phyloP scores from a whole-genome alignment of 768 basidiomycete genomes.

The Kwoniella heveanensis region DNA sequence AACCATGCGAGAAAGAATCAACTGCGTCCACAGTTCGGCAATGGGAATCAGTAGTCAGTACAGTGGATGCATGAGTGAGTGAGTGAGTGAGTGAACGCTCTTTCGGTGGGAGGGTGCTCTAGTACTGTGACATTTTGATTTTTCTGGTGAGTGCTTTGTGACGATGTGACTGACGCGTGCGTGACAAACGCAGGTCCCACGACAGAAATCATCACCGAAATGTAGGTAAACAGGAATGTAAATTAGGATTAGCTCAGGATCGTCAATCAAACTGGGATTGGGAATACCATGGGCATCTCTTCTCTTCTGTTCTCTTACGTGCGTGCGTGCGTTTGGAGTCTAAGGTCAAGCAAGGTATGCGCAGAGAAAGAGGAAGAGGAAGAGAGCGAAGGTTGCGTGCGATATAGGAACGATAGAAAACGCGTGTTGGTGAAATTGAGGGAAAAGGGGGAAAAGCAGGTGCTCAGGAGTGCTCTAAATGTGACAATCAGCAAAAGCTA shows the following conservation, averaged over 20 bases:
- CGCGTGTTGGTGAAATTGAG: not conserved
- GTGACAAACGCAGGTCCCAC: too few relatives aligned
- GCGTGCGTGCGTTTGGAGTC: too few relatives aligned
- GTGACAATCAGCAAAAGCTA: conserved; percentile 16
- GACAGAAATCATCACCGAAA: too few relatives aligned
- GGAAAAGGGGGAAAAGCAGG: not conserved
- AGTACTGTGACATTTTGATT: not conserved
- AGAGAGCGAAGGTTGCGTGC: not conserved
- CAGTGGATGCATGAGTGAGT: not conserved
- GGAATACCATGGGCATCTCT: too few relatives aligned
- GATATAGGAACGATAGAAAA: not conserved
- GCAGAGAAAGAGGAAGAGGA: not conserved
- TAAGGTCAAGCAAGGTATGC: too few relatives aligned
- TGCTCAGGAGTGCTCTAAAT: conserved; percentile 2
- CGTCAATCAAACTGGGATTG: too few relatives aligned
- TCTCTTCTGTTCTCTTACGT: too few relatives aligned
- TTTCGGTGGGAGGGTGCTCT: too few relatives aligned
- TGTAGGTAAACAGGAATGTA: not conserved
- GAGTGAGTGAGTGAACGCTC: not conserved
- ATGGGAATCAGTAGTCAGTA: not conserved
- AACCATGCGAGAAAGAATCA: not conserved
- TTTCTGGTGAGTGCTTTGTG: not conserved
- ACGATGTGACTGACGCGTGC: not conserved
- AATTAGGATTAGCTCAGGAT: conserved; percentile 16
- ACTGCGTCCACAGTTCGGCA: not conserved